Percentiles rank a stretch among this genome's conserved stretches.
Evolutionary conservation across 495 filamentous ascomycete genomes (phyloP).

Genomic region (Letharia columbiana): DNA sequence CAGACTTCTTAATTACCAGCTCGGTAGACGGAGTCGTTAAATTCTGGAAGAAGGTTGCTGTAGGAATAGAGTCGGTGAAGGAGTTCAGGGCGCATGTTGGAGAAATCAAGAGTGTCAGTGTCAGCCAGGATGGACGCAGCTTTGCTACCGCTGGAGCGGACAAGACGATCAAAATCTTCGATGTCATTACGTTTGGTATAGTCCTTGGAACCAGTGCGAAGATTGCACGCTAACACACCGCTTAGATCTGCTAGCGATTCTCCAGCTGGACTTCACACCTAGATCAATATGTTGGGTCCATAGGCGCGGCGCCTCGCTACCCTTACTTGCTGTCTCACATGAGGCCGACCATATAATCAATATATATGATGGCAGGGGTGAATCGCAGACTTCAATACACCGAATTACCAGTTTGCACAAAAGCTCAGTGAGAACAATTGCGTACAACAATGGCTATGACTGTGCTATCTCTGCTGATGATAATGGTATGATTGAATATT

Average conservation of each 20-base stretch:
- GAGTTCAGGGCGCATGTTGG: constrained; percentile 87
- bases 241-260: constrained; percentile 69
- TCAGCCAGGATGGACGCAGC: constrained; percentile 83
- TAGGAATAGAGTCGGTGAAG: constrained; percentile 94
- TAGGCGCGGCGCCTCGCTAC: constrained; percentile 73
- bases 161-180: constrained; percentile 89
- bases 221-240: constrained; percentile 12
- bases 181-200: constrained; percentile 82
- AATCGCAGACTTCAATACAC: constrained; percentile 64
- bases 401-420: constrained; percentile 67
- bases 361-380: constrained; percentile 85
- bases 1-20: constrained; percentile 90
- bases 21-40: constrained; percentile 92
- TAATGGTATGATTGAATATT: constrained; percentile 94
- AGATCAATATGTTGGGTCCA: constrained; percentile 90
- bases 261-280: constrained; percentile 64
- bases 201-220: background rate
- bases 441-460: constrained; percentile 81
- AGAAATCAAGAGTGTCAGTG: constrained; percentile 72
- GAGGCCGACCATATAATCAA: constrained; percentile 60
- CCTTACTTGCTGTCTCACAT: constrained; percentile 83
- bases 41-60: constrained; percentile 96
- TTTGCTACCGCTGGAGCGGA: constrained; percentile 85
- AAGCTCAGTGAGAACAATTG: constrained; percentile 69
- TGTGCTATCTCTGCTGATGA: constrained; percentile 87